Base-by-base conservation (phyloP, 2,329 filamentous ascomycete species). In the Beauveria brongniartii region DNA sequence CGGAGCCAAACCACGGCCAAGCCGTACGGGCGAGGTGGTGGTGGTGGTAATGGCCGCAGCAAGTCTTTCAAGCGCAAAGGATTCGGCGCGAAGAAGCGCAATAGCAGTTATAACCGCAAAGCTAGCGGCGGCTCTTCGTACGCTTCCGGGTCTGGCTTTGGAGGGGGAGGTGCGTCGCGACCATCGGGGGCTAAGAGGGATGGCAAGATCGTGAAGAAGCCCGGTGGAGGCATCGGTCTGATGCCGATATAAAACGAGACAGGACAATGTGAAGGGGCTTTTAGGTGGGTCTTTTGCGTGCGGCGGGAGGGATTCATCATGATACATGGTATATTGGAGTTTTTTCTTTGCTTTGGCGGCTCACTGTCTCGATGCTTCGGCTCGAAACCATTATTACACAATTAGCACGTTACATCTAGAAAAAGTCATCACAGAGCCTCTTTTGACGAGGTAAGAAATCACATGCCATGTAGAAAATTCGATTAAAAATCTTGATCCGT, bases 211-310 rank as follows among this genome's bases (percentile, higher is more conserved):
- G 67, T 69, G 12, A 72, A 68, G 64, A 77, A 73, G 65, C 68
- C 69, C 22, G 67, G 69, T 3, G 69, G 71, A 5, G 68, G 68
- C 16, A 77, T 78, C 55, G 73, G 71, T 18, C 50, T 74, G 52
- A 77, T 77, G 74, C 74, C 75, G 16, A 51, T 73, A 53, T 76
- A 65, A 71, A 18, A 30, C 8, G 34, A 34, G 12, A 34, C 18
- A 5, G n/a, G 26, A 52, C 22, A 14, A 34, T 30, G 10, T 14
- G 40, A 28, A n/a, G 2, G 3, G 20, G n/a, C 1, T 10, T 52
- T 37, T 30, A 43, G 24, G 46, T 34, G 22, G 55, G 16, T n/a
- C 16, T 41, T 41, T 10, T 3, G n/a, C 14, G 52, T 20, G 44
- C 16, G 8, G 10, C 4, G 24, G 44, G 22, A 12, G 28, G n/a